Conservation (phyloP, 805 yeast species). For the Torulaspora delbrueckii region DNA sequence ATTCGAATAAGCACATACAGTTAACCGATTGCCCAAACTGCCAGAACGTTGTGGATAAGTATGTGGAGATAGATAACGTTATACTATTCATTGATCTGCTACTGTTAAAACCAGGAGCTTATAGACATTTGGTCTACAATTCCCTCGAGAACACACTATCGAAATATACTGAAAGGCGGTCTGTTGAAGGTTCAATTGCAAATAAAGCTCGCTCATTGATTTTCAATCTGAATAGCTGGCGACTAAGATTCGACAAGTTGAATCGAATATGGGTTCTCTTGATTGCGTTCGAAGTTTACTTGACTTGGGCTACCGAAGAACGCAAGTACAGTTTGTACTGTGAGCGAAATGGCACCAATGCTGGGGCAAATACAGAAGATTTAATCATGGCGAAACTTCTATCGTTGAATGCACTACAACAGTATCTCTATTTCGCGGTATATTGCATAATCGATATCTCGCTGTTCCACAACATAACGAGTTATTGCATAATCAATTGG, state of each 20-base stretch:
- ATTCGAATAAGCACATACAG: conserved; percentile 73
- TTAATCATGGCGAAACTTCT: conserved; percentile 34
- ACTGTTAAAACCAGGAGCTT: conserved; percentile 80
- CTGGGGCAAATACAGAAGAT: neutral
- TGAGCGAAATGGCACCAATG: neutral
- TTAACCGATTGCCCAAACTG: conserved; percentile 74
- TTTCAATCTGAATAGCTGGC: conserved; percentile 18
- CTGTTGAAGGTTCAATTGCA: conserved; percentile 1
- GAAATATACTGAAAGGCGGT: conserved; percentile 13
- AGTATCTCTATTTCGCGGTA: conserved; percentile 52
- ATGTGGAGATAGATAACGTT: conserved; percentile 85
- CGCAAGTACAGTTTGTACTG: conserved; percentile 36
- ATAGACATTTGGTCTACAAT: conserved; percentile 81
- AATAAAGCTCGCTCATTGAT: conserved; percentile 5
- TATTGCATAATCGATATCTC: conserved; percentile 47
- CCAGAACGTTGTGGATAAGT: conserved; percentile 74
- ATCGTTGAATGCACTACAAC: conserved; percentile 39
- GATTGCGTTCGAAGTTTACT: conserved; percentile 78
- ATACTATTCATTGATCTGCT: conserved; percentile 77
- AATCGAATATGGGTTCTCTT: conserved; percentile 56
- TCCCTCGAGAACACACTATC: conserved; percentile 35
- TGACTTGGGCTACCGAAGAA: conserved; percentile 90
- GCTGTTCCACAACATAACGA: conserved; percentile 39
- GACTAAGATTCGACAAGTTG: conserved; percentile 23
- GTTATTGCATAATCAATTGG: conserved; percentile 24